Base-by-base conservation (phyloP, 768 basidiomycete species). In the Serendipita sp. region DNA sequence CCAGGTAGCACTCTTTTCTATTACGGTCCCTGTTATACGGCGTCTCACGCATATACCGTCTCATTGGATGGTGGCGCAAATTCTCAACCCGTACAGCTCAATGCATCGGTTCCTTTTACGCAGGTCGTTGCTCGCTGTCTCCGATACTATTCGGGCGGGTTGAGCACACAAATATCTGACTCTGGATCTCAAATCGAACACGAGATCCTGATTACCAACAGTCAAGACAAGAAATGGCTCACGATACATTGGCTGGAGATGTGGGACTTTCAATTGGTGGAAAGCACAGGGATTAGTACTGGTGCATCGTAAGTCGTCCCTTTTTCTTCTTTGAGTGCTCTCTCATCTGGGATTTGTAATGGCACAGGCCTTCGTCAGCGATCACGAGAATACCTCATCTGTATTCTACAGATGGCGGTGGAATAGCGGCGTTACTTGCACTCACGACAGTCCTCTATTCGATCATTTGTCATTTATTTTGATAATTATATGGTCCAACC, bases 161-260 rank as follows among this genome's bases (percentile, higher is more conserved):
- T 60, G 30, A 11, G 28, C 28, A 13, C 45, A 46, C 11, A 46
- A 18, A 46, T 13, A 13, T 13, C 45, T 13, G 45, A 46, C 18
- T 24, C 24, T 24, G 45, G 45, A 18, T 18, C 48, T n/a, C 48
- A 18, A 18, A 5, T n/a, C 8, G 8, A n/a, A 8, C 56, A 60
- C 28, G 56, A 60, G 35, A n/a, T 60, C 18, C 28, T 60, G 16
- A 35, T 38, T 8, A 60, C 56, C 16, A 60, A 60, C 37, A n/a
- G 10, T 24, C 5, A 60, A 35, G 37, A 60, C 35, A 41, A 13
- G 41, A 24, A 60, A 30, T 60, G 56, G 56, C 10, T 60, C 10
- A 60, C 56, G 56, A 4, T 37, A 18, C 18, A 60, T n/a, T 60
- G 56, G 56, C 56, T 60, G 8, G 56, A 60, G 35, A 35, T 60